Base-by-base conservation (phyloP, 192 early-diverging fungal species). In the Backusella mclennaniae region DNA sequence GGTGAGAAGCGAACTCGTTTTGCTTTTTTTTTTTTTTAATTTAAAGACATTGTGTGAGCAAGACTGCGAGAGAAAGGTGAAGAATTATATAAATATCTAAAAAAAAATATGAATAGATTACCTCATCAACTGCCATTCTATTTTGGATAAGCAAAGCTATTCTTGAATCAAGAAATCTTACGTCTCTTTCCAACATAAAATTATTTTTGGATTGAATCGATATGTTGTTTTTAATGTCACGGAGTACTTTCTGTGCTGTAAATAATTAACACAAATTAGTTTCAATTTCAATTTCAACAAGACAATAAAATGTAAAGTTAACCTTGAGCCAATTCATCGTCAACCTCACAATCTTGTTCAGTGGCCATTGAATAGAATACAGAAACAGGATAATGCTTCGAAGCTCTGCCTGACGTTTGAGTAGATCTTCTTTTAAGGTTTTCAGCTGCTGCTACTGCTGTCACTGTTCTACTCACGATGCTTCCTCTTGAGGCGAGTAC, bases 181-280 rank as follows among this genome's bases (percentile, higher is more conserved):
- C 95, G 85, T 97, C 96, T 67, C 95, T 87, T 77, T 97, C 96
- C 9, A 96, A 88, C 76, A 95, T 83, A 87, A 97, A 97, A 86
- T 97, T 97, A 80, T 93, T 95, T 83, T 97, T 97, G 14, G 95
- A 96, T 82, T 97, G 96, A 19, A 91, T 82, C n/a, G 96, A 97
- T 59, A 97, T 96, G 59, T 91, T 88, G 41, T 89, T 85, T 83
- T 97, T 97, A 53, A 97, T 85, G 73, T 96, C 94, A 42, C 94
- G 86, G 59, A 97, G 87, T 17, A 87, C 87, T 71, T 91, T 88
- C 83, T 97, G 96, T 6, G 94, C 96, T 93, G 67, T 36, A 35
- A 14, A 59, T 73, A 75, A 66, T 29, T 79, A 59, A 52, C 23
- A 33, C 17, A 68, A 73, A 56, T 29, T 39, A 41, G 19, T 69